Evolutionary conservation across 352 stramenopile species (phyloP), one percentile per base, ranked within the genome.

Genomic region (Phytopythium kandeliae): DNA sequence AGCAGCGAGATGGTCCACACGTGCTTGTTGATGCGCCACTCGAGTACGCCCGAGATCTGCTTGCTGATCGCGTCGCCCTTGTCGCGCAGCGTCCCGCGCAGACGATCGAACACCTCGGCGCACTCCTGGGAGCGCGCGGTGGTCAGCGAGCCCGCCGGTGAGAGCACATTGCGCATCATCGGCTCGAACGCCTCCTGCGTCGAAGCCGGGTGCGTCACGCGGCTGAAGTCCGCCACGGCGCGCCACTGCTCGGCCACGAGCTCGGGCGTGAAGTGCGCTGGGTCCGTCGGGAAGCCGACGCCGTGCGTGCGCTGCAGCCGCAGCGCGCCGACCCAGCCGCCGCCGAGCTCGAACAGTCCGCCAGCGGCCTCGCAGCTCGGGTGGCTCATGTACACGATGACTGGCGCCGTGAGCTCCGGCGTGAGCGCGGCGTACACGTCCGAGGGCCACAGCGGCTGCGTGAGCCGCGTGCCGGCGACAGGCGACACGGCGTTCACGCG

Each of bases 11-110:
- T 74, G 47, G 74, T 85, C 73, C 71, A 89, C 26, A 72, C 60
- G 25, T 85, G 70, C 52, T 85, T 79, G 66, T 82, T 85, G 48
- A 89, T 84, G 53, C 74, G 71, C 78, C 78, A 89, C 54, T 86
- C 67, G 15, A 82, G 48, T 35, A 85, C 71, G 36, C 76, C 76
- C 35, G 65, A 70, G 44, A 86, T 86, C 55, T 84, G 71, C 52
- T 79, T 82, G 28, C 63, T 68, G 28, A 85, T 61, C n/a, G 61
- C 47, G 2, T 61, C 26, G 8, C 71, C 69, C 28, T 76, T 65
- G 16, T 62, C 61, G 36, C 67, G 67, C 43, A 89, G 61, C 44
- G 63, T 75, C 19, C 43, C 33, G 48, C 71, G 70, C 46, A 89
- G 53, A 4, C 71, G 69, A 36, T 73, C 61, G 30, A 89, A 89